These are phyloP conservation scores for Penicillium diatomitis DNA, from an alignment of 495 filamentous ascomycete species.

Conservation along the genomic window DNA sequence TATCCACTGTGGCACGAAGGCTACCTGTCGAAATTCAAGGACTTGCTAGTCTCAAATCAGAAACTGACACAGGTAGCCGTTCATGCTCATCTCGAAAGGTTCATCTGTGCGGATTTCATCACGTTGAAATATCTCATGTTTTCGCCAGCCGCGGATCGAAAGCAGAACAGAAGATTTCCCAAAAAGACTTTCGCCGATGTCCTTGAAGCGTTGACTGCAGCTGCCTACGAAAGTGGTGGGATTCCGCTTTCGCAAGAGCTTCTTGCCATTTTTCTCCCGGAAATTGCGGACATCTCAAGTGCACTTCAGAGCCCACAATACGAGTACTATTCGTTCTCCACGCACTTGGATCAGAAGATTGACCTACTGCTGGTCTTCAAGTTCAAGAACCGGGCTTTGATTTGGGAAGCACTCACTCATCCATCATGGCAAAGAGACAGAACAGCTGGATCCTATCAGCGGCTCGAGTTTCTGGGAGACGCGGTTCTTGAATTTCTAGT, in stretches of 20 bases:
- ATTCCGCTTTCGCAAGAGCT: background rate
- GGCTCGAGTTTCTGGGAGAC: constrained; percentile 78
- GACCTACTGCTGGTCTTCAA: constrained; percentile 30
- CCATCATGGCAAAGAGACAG: constrained; percentile 32
- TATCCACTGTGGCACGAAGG: constrained; percentile 62
- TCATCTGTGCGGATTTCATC: constrained; percentile 49
- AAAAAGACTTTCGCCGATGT: constrained; percentile 75
- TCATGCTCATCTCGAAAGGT: constrained; percentile 52
- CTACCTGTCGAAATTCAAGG: constrained; percentile 55
- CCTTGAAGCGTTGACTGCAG: constrained; percentile 68
- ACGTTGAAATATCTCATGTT: background rate
- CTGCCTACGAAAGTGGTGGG: constrained; percentile 34
- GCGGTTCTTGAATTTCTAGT: constrained; percentile 64
- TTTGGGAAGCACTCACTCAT: constrained; percentile 71
- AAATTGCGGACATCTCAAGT: background rate
- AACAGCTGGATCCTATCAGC: constrained; percentile 53
- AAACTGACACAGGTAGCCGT: constrained; percentile 49
- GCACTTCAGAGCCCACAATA: background rate
- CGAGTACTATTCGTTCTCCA: background rate
- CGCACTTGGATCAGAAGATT: background rate
- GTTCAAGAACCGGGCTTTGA: constrained; percentile 55
- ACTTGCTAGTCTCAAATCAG: constrained; percentile 57
- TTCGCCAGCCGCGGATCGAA: background rate
- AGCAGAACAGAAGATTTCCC: constrained; percentile 31
- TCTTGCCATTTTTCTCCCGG: background rate